Percentiles rank a stretch among this genome's conserved stretches.
phyloP scores from a whole-genome alignment of 352 stramenopile genomes.

The Peronospora tabacina region DNA sequence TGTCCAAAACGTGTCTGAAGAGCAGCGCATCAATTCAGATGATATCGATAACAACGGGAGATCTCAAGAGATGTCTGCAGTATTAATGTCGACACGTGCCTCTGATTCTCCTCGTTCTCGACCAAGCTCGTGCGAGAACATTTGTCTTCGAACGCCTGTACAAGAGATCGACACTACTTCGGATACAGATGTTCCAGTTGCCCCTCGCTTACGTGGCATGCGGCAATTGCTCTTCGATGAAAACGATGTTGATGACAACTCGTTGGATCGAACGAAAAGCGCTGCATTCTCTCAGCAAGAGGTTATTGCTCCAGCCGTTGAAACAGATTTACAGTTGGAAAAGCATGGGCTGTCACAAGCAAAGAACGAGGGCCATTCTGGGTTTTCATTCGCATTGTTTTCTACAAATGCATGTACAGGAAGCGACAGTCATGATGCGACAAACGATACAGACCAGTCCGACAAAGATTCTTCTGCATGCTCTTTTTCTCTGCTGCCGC shows the following conservation, averaged over 20 bases:
- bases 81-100: constrained; percentile 14
- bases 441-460: constrained; percentile 7
- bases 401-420: constrained; percentile 1
- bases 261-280: constrained; percentile 6
- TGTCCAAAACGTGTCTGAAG: not conserved
- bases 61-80: constrained; percentile 25
- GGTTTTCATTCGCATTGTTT: constrained; percentile 20
- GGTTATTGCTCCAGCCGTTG: not conserved
- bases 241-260: not conserved
- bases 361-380: constrained; percentile 1
- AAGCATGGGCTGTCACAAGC: constrained; percentile 1
- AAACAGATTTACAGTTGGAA: not conserved
- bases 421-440: not conserved
- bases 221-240: constrained; percentile 46
- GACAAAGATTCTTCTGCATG: constrained; percentile 15
- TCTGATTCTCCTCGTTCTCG: constrained; percentile 18
- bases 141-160: not conserved
- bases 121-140: not conserved
- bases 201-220: constrained; percentile 24
- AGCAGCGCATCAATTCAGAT: constrained; percentile 3
- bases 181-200: constrained; percentile 8
- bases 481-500: constrained; percentile 24
- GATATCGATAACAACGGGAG: constrained; percentile 32
- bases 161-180: constrained; percentile 1
- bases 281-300: not conserved